Base-by-base conservation (phyloP, 345 rosid species). In the Camelina hispida region DNA sequence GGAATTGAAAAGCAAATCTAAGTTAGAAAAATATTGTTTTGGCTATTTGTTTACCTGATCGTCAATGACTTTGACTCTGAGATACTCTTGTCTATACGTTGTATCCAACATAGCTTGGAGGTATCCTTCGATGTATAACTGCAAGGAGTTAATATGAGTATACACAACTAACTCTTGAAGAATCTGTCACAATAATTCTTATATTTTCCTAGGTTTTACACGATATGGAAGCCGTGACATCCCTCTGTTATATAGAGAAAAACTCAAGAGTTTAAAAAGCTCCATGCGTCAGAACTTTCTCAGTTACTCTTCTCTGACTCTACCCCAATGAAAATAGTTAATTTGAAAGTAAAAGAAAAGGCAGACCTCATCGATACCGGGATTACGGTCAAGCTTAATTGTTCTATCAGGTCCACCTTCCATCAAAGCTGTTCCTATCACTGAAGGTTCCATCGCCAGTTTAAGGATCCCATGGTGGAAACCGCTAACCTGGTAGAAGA, bases 391-490 rank as follows among this genome's bases (percentile, higher is more conserved):
- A 79, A 93, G 97, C 79, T 89, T 86, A 76, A 91, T 89, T 44
- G 85, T 90, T 81, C 97, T 87, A 78, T 93, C 87, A 62, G 97
- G 96, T 50, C 98, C 98, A 76, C 91, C 89, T 80, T 82, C 93
- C 91, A 89, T 87, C 80, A 93, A 75, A 68, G 97, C 96, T 30
- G 89, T 85, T 48, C 97, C 96, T 79, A 93, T 70, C 12, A 91
- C 73, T 6, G 94, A 89, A 72, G 97, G 98, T 78, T 93, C 98
- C 98, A 93, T 93, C 37, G 98, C 96, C 84, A 93, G 81, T 83
- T 84, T 89, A 74, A 93, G 75, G 81, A 93, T 82, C 73, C 97
- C 98, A 68, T 93, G 93, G 82, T 84, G 94, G 80, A 93, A 89
- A 60, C 98, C 94, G 68, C 80, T 84, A 58, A 91, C 83, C 98